Evolutionary conservation across 345 rosid species (phyloP).

Genomic region (Cardamine chenopodiifolia): DNA sequence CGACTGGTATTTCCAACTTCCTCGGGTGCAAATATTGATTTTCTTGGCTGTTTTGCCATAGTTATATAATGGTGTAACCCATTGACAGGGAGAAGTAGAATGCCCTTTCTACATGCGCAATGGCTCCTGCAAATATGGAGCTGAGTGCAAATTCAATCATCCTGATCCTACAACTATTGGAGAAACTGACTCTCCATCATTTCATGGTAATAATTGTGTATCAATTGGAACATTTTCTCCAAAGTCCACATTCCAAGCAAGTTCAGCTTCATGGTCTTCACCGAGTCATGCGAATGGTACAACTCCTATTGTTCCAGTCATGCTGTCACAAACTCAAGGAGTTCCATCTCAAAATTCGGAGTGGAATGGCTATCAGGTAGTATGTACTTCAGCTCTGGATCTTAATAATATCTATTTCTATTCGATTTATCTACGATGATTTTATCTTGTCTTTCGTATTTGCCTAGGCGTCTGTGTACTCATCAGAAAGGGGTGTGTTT

Average conservation of each 20-base stretch:
- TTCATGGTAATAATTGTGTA: conserved; percentile 58
- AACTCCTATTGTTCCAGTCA: conserved; percentile 57
- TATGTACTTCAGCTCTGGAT: background rate
- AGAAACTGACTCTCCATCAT: conserved; percentile 53
- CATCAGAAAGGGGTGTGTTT: conserved; percentile 57
- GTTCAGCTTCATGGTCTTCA: conserved; percentile 70
- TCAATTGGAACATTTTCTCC: conserved; percentile 49
- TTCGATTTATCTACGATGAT: background rate
- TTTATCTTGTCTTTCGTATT: conserved; percentile 24
- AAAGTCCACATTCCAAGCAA: conserved; percentile 42
- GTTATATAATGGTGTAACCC: conserved; percentile 5
- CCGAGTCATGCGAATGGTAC: conserved; percentile 58
- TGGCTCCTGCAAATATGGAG: conserved; percentile 89
- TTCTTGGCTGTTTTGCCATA: background rate
- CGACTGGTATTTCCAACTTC: conserved; percentile 55
- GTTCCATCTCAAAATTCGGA: conserved; percentile 61
- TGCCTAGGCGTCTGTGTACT: conserved; percentile 59
- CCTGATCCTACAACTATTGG: conserved; percentile 77
- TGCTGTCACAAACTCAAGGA: conserved; percentile 64
- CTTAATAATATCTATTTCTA: background rate
- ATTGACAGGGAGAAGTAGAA: conserved; percentile 71
- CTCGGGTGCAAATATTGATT: too few relatives aligned
- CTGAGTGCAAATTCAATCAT: conserved; percentile 86
- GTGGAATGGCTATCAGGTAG: conserved; percentile 96
- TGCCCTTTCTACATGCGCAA: conserved; percentile 92